Conservation (phyloP, 768 basidiomycete species). For the Xerocomus brunneocitrinus region DNA sequence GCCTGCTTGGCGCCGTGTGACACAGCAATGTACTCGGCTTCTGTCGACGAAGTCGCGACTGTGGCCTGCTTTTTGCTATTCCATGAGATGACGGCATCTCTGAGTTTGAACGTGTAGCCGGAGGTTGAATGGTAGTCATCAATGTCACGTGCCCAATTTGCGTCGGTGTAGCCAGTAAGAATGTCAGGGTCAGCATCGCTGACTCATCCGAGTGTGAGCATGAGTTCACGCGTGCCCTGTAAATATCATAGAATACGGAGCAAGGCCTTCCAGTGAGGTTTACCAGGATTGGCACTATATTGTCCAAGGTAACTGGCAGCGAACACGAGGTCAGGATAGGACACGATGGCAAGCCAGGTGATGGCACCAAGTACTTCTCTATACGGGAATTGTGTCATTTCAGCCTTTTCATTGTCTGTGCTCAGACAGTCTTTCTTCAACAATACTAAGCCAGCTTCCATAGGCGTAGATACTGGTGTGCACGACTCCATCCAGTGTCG, state of each 20-base stretch:
- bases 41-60: conserved; percentile 33
- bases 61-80: conserved; percentile 30
- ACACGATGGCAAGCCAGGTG: neutral
- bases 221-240: neutral
- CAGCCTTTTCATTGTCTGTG: neutral
- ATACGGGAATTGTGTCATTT: neutral
- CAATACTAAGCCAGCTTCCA: neutral
- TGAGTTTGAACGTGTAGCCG: neutral
- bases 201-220: neutral
- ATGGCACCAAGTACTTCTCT: neutral
- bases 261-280: conserved; percentile 12
- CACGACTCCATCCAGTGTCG: neutral
- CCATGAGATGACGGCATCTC: conserved; percentile 20
- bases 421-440: neutral
- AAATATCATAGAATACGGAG: conserved; percentile 12
- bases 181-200: conserved; percentile 28
- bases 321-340: neutral
- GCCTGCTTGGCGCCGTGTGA: conserved; percentile 13
- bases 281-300: neutral
- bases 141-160: neutral
- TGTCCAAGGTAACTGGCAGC: neutral
- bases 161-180: neutral
- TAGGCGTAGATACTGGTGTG: neutral
- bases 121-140: neutral
- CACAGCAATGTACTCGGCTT: conserved; percentile 38